These are phyloP conservation scores for Lenwebbia sp. DNA, from an alignment of 345 rosid species.

Conservation along the genomic window DNA sequence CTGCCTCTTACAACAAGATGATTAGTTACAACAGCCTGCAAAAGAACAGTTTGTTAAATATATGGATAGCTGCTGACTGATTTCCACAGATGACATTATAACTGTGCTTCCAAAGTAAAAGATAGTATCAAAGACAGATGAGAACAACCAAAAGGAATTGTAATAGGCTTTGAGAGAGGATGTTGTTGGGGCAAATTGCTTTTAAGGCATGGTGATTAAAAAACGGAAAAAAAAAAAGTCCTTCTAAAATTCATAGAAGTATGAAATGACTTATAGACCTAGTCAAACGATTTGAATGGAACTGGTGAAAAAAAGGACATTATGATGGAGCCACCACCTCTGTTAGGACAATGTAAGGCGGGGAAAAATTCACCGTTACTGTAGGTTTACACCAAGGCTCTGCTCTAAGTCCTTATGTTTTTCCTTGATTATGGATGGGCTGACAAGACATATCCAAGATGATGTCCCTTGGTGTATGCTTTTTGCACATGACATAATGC, in stretches of 20 bases:
- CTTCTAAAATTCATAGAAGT: not conserved
- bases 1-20: slow-evolving; percentile 96
- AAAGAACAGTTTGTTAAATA: not conserved
- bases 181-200: not conserved
- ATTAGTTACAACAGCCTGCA: slow-evolving; percentile 97
- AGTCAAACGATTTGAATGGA: not conserved
- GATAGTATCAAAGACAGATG: not conserved
- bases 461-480: not conserved
- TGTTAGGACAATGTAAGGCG: not conserved
- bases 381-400: not conserved
- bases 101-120: not conserved
- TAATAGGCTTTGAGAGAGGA: not conserved
- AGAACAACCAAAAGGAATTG: not conserved
- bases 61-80: not conserved
- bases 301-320: not conserved
- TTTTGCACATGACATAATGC: not conserved
- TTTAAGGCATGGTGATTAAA: not conserved
- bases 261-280: not conserved
- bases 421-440: not conserved
- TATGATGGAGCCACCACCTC: not conserved
- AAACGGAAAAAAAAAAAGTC: not conserved
- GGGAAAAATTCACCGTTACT: not conserved
- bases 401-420: not conserved
- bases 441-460: not conserved
- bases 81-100: not conserved